Base-by-base conservation (phyloP, 129 eudicot species). In the Oenanthe sinensis region DNA sequence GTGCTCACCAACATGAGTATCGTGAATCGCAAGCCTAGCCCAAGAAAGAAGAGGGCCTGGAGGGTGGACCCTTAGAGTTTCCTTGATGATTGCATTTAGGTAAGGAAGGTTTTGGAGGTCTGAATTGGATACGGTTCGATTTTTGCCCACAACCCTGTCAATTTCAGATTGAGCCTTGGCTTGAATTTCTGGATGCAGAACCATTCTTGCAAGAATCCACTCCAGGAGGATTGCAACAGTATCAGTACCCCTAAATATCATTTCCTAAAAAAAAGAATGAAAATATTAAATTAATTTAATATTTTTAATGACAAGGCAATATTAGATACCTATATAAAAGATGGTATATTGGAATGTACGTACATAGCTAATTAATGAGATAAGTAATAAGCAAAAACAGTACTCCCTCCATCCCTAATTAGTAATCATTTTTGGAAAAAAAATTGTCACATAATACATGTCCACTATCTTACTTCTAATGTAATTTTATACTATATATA, bases 41-140 rank as follows among this genome's bases (percentile, higher is more conserved):
- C 99, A 95, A 11, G 99, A 95, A 2, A 95, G 88, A 71, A 95
- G 97, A 4, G 97, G 99, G 55, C 99, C 99, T 2, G 99, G 99
- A 0, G 99, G 99, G 75, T 95, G 99, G 71, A 91, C 77, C 71
- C 99, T 75, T 20, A 95, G 86, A 15, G 95, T 92, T 82, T 95
- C 99, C 79, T 95, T 95, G 65, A 95, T 86, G 9, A 91, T 87
- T 68, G 99, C 97, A 71, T 86, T 90, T 22, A 95, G 88, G 83
- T 95, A 95, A 2, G 97, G 92, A 12, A 95, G 88, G 77, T 82
- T 87, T 0, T 86, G 87, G 44, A 95, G 83, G 79, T 95, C 96
- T 7, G 92, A 36, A 73, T 90, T 92, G 0, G 78, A 22, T 0
- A 91, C 91, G 0, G 71, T 26, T 15, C 84, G 82, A 24, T 47